These are phyloP conservation scores for Cryphonectria naterciae DNA, from an alignment of 2,329 filamentous ascomycete species.

Conservation along the genomic window DNA sequence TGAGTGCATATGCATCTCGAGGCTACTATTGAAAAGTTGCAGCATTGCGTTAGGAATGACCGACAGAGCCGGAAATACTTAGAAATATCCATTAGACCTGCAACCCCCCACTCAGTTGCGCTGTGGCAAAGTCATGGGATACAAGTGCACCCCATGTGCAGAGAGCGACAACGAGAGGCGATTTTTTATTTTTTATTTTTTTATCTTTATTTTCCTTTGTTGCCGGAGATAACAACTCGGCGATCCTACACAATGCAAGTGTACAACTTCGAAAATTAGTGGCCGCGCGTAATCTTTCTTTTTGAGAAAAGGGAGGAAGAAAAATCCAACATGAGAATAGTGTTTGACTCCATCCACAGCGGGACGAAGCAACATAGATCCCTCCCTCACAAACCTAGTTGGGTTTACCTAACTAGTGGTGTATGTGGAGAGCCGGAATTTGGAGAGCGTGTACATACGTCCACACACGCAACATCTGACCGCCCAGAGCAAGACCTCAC, in stretches of 20 bases:
- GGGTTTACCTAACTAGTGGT: not conserved
- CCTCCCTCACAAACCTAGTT: not conserved
- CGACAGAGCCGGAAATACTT: not conserved
- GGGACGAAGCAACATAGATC: not conserved
- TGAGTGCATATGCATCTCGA: not conserved
- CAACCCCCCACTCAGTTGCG: not conserved
- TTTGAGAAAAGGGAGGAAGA: not conserved
- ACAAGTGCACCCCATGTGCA: not conserved
- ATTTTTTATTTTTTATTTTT: not conserved
- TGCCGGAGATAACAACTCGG: conserved; percentile 1
- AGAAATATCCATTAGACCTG: not conserved
- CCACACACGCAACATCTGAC: not conserved
- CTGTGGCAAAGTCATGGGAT: conserved; percentile 1
- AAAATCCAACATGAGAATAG: not conserved
- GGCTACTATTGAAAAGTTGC: not conserved
- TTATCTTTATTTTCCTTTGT: too few relatives aligned
- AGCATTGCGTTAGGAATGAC: not conserved
- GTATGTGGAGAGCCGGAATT: not conserved
- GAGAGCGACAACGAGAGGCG: not conserved
- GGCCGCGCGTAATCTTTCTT: not conserved
- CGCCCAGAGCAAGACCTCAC: not conserved
- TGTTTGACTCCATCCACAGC: not conserved
- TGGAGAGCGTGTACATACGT: not conserved
- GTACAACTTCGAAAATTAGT: not conserved
- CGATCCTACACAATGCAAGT: not conserved